A percentile compares a stretch with the other conserved stretches of the same genome.
phyloP scores from a whole-genome alignment of 2,329 filamentous ascomycete species.

The Diaporthe sp. region DNA sequence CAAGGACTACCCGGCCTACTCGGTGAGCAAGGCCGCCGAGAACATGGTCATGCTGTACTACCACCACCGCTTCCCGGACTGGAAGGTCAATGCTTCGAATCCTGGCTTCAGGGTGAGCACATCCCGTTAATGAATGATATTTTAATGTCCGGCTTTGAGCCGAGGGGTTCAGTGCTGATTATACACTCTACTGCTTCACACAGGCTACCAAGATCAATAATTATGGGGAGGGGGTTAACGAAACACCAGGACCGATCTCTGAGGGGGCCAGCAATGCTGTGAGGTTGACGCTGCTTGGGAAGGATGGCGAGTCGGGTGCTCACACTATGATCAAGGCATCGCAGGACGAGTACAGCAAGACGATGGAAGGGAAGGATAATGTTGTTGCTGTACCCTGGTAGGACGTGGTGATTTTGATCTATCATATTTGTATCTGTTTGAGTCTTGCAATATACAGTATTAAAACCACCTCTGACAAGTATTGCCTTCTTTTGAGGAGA shows the following conservation, averaged over 20 bases:
- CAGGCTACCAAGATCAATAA: constrained; percentile 28
- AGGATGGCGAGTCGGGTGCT: constrained; percentile 18
- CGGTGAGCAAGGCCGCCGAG: constrained; percentile 18
- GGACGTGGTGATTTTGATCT: no score
- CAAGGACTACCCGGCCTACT: constrained; percentile 14
- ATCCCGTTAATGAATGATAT: no score
- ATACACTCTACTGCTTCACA: not conserved
- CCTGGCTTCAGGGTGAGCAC: constrained; percentile 13
- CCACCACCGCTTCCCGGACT: constrained; percentile 13
- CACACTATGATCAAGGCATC: constrained; percentile 7
- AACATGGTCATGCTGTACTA: constrained; percentile 26
- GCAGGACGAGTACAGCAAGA: constrained; percentile 22
- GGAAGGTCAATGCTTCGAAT: constrained; percentile 23
- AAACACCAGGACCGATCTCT: constrained; percentile 12
- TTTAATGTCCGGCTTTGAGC: fast-evolving
- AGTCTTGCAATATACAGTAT: no score
- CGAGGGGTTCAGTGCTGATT: not conserved
- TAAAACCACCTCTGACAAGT: not conserved
- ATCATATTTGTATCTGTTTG: fast-evolving
- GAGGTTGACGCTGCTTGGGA: constrained; percentile 26
- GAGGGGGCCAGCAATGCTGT: constrained; percentile 22
- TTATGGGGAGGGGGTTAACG: not conserved
- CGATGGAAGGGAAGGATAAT: not conserved
- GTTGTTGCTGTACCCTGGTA: constrained; percentile 23
- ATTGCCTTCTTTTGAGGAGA: not conserved